These are phyloP conservation scores for Harringtonia lauricola DNA, from an alignment of 2,329 filamentous ascomycete genomes.

Conservation along the genomic window DNA sequence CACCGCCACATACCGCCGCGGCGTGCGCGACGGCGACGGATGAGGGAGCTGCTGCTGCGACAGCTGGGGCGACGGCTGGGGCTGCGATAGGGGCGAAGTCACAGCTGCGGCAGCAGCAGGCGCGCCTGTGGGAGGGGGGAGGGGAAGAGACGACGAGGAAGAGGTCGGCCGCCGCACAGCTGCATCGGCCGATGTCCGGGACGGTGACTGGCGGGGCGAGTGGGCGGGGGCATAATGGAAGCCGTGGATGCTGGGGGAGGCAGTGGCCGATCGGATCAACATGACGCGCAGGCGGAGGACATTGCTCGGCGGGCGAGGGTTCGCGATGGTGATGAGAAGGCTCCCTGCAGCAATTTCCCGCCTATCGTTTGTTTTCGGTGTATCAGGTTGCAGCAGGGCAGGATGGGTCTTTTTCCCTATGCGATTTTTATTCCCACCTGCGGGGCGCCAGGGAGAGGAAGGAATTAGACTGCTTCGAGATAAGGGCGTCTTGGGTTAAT, in stretches of 20 bases:
- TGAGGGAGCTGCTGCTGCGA: neutral
- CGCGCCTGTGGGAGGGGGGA: neutral
- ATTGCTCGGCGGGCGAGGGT: neutral
- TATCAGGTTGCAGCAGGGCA: neutral
- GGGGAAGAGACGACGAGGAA: neutral
- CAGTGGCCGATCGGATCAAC: constrained; percentile 48
- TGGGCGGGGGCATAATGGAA: constrained; percentile 36
- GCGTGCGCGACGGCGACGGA: neutral
- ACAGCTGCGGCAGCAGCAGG: neutral
- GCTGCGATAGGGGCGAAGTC: constrained; percentile 3
- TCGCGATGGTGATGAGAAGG: neutral
- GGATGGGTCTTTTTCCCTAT: neutral
- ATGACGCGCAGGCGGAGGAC: constrained; percentile 24
- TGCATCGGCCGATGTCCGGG: constrained; percentile 21
- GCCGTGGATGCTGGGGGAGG: constrained; percentile 34
- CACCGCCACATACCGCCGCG: constrained; percentile 15
- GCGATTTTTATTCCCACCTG: neutral
- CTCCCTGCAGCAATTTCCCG: neutral
- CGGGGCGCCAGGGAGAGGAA: too few relatives aligned
- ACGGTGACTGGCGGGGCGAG: constrained; percentile 28
- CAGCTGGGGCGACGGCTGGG: neutral
- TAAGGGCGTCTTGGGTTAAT: too few relatives aligned
- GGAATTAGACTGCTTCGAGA: too few relatives aligned
- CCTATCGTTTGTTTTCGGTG: neutral
- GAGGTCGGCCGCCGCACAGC: constrained; percentile 8